phyloP scores from a whole-genome alignment of 768 basidiomycete species.

The Mycena floridula region DNA sequence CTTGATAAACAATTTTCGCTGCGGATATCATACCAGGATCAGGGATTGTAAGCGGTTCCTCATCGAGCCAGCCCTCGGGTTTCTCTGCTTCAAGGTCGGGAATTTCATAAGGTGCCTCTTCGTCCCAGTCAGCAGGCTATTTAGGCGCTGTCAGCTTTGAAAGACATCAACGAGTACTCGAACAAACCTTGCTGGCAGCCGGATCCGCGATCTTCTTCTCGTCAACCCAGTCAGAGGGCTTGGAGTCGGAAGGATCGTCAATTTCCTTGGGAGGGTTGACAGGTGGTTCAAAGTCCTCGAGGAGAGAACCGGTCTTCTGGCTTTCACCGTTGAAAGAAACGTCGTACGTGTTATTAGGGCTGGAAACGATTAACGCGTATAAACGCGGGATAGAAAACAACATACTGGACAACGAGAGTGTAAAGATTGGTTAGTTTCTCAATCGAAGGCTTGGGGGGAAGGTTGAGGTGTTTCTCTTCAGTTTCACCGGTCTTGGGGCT shows the following conservation, averaged over 20 bases:
- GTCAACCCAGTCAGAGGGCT: constrained; percentile 94
- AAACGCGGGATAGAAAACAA: neutral
- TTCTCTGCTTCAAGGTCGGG: constrained; percentile 80
- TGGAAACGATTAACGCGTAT: constrained; percentile 20
- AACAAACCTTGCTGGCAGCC: constrained; percentile 68
- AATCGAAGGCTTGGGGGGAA: constrained; percentile 78
- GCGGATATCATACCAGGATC: constrained; percentile 89
- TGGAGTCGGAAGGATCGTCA: constrained; percentile 85
- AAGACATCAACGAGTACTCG: neutral
- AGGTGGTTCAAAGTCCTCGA: constrained; percentile 89
- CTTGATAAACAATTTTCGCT: no score
- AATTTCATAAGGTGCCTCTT: constrained; percentile 92
- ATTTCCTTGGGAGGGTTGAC: constrained; percentile 94
- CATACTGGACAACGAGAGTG: constrained; percentile 86
- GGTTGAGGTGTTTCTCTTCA: constrained; percentile 94
- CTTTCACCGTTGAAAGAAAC: constrained; percentile 86
- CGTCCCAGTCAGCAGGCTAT: constrained; percentile 95
- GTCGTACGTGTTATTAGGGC: constrained; percentile 92
- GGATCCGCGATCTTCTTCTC: constrained; percentile 79
- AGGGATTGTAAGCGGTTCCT: constrained; percentile 73
- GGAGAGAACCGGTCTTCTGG: constrained; percentile 72
- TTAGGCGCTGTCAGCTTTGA: neutral
- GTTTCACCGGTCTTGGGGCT: constrained; percentile 88
- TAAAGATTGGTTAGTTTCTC: constrained; percentile 91
- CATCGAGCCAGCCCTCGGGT: constrained; percentile 94